These are phyloP conservation scores for Neurospora sp. DNA, from an alignment of 495 filamentous ascomycete genomes.

Conservation along the genomic window DNA sequence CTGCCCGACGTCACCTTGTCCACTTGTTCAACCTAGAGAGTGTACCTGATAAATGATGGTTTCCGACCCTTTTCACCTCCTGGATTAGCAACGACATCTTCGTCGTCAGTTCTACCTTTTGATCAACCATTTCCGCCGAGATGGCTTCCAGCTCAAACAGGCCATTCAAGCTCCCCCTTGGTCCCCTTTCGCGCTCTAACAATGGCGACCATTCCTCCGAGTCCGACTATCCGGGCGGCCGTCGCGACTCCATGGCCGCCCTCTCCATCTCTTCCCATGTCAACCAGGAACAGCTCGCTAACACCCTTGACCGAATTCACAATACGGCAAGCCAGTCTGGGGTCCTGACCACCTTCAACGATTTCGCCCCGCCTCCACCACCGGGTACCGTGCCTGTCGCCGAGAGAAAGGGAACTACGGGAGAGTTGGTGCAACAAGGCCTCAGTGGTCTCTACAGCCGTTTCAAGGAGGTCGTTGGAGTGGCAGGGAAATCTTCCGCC, in stretches of 20 bases:
- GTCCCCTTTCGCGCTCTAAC: neutral
- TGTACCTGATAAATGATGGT: neutral
- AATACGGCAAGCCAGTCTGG: constrained; percentile 69
- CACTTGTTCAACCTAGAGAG: neutral
- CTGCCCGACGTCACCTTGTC: neutral
- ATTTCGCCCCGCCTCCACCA: constrained; percentile 50
- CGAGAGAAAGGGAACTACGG: constrained; percentile 58
- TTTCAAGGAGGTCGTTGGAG: constrained; percentile 67
- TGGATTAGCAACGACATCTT: neutral
- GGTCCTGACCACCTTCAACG: constrained; percentile 78
- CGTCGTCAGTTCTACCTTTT: neutral
- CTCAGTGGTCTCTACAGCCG: constrained; percentile 79
- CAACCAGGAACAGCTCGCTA: constrained; percentile 61
- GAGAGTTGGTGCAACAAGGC: constrained; percentile 68
- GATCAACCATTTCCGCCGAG: neutral
- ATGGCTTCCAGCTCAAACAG: neutral
- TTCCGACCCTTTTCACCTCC: neutral
- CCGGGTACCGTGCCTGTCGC: constrained; percentile 37
- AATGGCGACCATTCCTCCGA: neutral
- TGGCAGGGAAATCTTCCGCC: constrained; percentile 47
- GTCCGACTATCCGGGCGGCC: constrained; percentile 9
- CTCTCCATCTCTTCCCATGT: constrained; percentile 43
- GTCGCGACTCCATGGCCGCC: constrained; percentile 57
- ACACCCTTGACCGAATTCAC: constrained; percentile 78
- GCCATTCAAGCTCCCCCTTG: neutral